A percentile compares a stretch with the other conserved stretches of the same genome.
phyloP scores from a whole-genome alignment of 2,329 filamentous ascomycete species.

The Parastagonospora nodorum region DNA sequence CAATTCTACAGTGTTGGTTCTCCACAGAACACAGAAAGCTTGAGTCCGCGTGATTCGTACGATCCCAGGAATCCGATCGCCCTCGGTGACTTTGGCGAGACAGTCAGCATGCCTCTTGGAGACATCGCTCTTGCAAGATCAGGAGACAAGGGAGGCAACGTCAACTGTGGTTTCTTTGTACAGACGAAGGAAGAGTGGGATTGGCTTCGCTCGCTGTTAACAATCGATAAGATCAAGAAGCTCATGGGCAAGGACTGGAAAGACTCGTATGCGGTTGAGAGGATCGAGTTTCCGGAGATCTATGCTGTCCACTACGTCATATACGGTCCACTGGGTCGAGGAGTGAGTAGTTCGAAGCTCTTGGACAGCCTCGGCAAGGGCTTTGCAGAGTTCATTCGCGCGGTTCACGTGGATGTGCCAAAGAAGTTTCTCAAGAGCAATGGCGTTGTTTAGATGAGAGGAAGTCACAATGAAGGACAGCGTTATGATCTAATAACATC shows the following conservation, averaged over 20 bases:
- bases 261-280: slow-evolving; percentile 12
- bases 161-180: slow-evolving; percentile 31
- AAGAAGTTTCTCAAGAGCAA: not conserved
- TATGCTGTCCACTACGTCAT: slow-evolving; percentile 48
- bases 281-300: slow-evolving; percentile 15
- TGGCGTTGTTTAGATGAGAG: not conserved
- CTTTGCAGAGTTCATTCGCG: not conserved
- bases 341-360: slow-evolving; percentile 42
- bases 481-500: too few species aligned
- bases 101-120: slow-evolving; percentile 42
- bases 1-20: slow-evolving; percentile 12
- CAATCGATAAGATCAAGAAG: slow-evolving; percentile 11
- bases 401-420: not conserved
- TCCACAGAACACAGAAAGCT: not conserved
- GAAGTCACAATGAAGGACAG: too few species aligned
- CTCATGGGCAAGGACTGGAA: slow-evolving; percentile 16
- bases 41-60: slow-evolving; percentile 21
- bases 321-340: slow-evolving; percentile 52
- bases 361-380: slow-evolving; percentile 53
- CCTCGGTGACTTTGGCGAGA: slow-evolving; percentile 39
- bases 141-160: slow-evolving; percentile 33
- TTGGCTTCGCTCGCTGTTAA: slow-evolving; percentile 23
- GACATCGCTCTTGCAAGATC: slow-evolving; percentile 31
- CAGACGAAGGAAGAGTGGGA: slow-evolving; percentile 27
- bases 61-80: slow-evolving; percentile 27